Percentiles rank a stretch among this genome's conserved stretches.
Evolutionary conservation across 257 asterid species (phyloP).

Genomic region (Penstemon davidsonii): DNA sequence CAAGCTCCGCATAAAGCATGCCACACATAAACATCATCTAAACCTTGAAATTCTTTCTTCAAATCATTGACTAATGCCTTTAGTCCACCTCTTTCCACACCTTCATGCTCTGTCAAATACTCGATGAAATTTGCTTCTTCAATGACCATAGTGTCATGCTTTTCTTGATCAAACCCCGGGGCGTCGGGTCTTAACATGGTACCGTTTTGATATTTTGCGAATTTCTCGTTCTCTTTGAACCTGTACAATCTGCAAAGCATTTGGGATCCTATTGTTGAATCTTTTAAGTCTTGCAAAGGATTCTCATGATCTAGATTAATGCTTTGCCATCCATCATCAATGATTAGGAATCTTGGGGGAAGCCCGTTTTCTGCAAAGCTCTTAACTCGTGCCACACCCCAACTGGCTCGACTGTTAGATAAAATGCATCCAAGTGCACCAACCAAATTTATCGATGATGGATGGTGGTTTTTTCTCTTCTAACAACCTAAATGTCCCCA

Average conservation of each 20-base stretch:
- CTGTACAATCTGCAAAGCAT: constrained; percentile 46
- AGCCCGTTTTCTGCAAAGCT: constrained; percentile 29
- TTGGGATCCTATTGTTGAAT: constrained; percentile 36
- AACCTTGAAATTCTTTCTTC: constrained; percentile 32
- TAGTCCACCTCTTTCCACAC: constrained; percentile 33
- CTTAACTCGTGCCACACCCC: constrained; percentile 45
- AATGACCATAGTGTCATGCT: constrained; percentile 39
- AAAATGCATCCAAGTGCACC: constrained; percentile 28
- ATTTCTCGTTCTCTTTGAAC: constrained; percentile 44
- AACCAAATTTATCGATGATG: constrained; percentile 39
- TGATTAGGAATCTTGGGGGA: constrained; percentile 41
- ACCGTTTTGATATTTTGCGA: constrained; percentile 37
- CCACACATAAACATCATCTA: constrained; percentile 53
- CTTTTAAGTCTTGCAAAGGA: constrained; percentile 37
- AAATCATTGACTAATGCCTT: constrained; percentile 40
- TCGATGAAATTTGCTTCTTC: constrained; percentile 27
- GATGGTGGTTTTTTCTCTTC: constrained; percentile 41
- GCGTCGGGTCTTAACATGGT: constrained; percentile 34
- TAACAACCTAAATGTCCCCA: constrained; percentile 39
- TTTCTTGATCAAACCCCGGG: constrained; percentile 36
- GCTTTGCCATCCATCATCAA: constrained; percentile 59
- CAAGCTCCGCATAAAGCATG: constrained; percentile 55
- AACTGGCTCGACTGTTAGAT: constrained; percentile 42
- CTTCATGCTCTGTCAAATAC: constrained; percentile 31
- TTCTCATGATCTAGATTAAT: constrained; percentile 47